Conservation (phyloP, 148 eudicot species). For the Amaranthus palmeri region DNA sequence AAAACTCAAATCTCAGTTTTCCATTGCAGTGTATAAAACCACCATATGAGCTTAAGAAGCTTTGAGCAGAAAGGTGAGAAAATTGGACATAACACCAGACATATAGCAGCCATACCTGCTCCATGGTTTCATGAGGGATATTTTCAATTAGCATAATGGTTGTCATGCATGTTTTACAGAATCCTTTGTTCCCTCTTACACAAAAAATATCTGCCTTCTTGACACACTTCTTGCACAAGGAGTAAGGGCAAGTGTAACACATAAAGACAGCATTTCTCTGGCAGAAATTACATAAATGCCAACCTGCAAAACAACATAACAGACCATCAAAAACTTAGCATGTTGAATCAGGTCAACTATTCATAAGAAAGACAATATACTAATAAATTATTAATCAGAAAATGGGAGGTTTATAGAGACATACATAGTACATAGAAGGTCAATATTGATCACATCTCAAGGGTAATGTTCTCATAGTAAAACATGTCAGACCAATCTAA, state of each 20-base stretch:
- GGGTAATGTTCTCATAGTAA: neutral
- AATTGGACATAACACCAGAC: neutral
- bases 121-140: slow-evolving; percentile 53
- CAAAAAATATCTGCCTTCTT: slow-evolving; percentile 59
- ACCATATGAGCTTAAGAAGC: neutral
- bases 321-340: slow-evolving; percentile 8
- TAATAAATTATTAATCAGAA: neutral
- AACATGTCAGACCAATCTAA: neutral
- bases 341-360: neutral
- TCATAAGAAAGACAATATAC: too few relatives aligned
- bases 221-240: slow-evolving; percentile 85
- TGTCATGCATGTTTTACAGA: slow-evolving; percentile 76
- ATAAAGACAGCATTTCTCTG: slow-evolving; percentile 71
- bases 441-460: slow-evolving; percentile 4
- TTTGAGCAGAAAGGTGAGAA: slow-evolving; percentile 5
- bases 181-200: slow-evolving; percentile 84
- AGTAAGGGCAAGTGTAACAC: slow-evolving; percentile 93
- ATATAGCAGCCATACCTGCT: slow-evolving; percentile 49
- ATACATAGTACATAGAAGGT: neutral
- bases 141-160: slow-evolving; percentile 77
- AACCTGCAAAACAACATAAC: slow-evolving; percentile 56
- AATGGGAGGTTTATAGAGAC: neutral
- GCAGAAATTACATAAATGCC: slow-evolving; percentile 93
- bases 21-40: slow-evolving; percentile 1
- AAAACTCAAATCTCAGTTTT: slow-evolving; percentile 1